Evolutionary conservation across 106 monocot genomes (phyloP), one percentile per base, ranked within the genome.

Genomic region (Hemerocallis citrina): DNA sequence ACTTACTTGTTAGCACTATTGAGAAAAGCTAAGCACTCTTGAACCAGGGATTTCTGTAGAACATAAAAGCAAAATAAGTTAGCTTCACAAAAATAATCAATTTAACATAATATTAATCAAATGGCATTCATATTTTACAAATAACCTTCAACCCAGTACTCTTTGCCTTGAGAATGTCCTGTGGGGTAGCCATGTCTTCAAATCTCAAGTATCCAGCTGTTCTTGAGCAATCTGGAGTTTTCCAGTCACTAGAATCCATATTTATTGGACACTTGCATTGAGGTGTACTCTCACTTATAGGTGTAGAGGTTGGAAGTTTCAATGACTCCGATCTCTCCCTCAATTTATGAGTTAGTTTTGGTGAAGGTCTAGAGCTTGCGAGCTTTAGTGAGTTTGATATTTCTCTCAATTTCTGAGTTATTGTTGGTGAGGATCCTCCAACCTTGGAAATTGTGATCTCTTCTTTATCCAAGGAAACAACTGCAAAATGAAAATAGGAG

Each of bases 1-100:
- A 34, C 83, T 78, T 67, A 83, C 83, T 79, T 75, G 63, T 44
- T 83, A 12, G 82, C 78, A 62, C 61, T 70, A 16, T 83, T 83
- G 12, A 78, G 50, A 22, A 78, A 75, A 33, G 50, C 9, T 24
- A 83, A 56, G 20, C 71, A 79, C 16, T 83, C 83, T 22, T 83
- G 55, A 9, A 65, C 64, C 32, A 83, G 41, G 16, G 71, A 75
- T 59, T 72, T 83, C 83, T 83, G 74, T 19, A 42, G 9, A 52
- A 51, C 28, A 30, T 16, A 21, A 34, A 42, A 56, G 38, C 34
- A 14, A 34, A 34, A 62, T 35, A 23, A 40, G 30, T 69, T 6
- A 38, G 16, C 9, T 3, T 5, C 0, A 6, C 14, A 3, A 49
- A 8, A 37, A 70, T 22, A 6, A 14, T 9, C 1, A 28, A 52